Percentiles rank a stretch among this genome's conserved stretches.
Evolutionary conservation across 352 stramenopile genomes (phyloP).

Genomic region (Phytopythium ostracodes): DNA sequence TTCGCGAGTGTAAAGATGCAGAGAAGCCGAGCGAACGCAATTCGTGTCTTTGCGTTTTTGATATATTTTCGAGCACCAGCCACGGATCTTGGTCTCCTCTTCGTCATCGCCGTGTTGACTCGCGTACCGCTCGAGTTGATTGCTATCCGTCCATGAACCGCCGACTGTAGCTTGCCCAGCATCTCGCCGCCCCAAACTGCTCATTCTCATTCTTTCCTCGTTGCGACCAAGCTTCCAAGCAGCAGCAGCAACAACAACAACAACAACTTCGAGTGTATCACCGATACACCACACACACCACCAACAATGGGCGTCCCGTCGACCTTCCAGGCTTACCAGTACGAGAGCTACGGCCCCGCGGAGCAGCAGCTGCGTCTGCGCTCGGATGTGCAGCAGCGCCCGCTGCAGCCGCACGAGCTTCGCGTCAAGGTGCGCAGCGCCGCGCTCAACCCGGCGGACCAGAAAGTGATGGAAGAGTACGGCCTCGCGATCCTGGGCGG

Average conservation of each 20-base stretch:
- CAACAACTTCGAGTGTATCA: background rate
- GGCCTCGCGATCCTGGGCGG: constrained; percentile 25
- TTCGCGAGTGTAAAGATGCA: background rate
- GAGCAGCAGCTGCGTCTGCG: constrained; percentile 16
- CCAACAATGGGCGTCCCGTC: constrained; percentile 18
- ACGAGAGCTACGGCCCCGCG: constrained; percentile 16
- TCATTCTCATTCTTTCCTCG: constrained; percentile 7
- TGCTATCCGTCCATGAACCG: background rate
- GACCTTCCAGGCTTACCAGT: constrained; percentile 30
- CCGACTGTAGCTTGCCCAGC: background rate
- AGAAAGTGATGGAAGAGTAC: constrained; percentile 43
- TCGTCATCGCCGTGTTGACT: background rate
- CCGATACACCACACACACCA: background rate
- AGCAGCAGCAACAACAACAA: background rate
- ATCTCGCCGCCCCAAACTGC: background rate
- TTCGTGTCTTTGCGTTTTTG: background rate
- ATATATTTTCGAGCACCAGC: background rate
- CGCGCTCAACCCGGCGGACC: constrained; percentile 66
- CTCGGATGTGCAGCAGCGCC: constrained; percentile 10
- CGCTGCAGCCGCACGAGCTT: constrained; percentile 27
- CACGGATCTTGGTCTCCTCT: background rate
- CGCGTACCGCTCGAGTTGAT: background rate
- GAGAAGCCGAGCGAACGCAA: background rate
- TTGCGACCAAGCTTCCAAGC: constrained; percentile 5
- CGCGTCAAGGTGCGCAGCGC: constrained; percentile 57